Evolutionary conservation across 1,139 yeast genomes (phyloP).

Genomic region (Entelexis paramagnoliae): DNA sequence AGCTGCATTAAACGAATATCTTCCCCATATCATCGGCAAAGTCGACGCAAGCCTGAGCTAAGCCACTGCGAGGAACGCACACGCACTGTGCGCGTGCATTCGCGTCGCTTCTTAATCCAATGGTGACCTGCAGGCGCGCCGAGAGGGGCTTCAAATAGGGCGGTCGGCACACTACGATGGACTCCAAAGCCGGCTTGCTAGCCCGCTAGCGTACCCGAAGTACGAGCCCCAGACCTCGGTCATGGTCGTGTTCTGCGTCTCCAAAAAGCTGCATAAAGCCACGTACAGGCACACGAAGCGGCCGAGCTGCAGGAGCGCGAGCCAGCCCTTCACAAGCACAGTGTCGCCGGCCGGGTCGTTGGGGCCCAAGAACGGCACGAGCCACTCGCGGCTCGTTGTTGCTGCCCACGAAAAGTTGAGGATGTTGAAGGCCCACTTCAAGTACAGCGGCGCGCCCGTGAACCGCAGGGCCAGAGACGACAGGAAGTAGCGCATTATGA

Average conservation of each 20-base stretch:
- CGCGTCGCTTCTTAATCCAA: no score
- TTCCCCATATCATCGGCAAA: no score
- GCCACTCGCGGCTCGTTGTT: neutral
- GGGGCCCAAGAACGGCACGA: neutral
- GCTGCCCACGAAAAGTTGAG: neutral
- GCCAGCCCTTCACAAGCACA: neutral
- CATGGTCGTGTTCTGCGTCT: neutral
- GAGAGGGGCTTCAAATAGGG: neutral
- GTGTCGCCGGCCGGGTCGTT: slow-evolving; percentile 3
- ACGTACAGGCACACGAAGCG: neutral
- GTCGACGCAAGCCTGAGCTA: no score
- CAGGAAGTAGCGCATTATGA: neutral
- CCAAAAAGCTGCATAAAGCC: neutral
- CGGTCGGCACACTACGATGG: neutral
- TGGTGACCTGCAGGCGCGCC: no score
- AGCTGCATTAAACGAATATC: no score
- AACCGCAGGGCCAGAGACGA: neutral
- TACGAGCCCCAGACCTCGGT: slow-evolving; percentile 1
- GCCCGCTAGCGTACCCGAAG: neutral
- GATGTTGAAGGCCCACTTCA: neutral
- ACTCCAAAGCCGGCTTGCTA: neutral
- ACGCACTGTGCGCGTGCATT: no score
- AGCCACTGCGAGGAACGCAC: no score
- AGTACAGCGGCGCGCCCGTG: neutral
- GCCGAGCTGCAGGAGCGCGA: neutral